These are phyloP conservation scores for Suillus variegatus DNA, from an alignment of 768 basidiomycete genomes.

Conservation along the genomic window DNA sequence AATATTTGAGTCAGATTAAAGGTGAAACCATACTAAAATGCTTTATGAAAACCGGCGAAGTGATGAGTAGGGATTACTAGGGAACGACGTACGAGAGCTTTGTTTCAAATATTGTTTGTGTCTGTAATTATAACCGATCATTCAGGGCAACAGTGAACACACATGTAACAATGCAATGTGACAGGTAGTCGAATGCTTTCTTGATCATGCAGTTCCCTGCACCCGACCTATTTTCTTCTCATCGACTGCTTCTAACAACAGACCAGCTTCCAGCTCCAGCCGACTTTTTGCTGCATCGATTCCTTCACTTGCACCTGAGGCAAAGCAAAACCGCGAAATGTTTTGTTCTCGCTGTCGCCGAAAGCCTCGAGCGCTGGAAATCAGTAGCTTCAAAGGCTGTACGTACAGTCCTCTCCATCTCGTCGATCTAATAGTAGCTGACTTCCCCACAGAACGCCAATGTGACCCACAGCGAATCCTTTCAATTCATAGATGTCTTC, in stretches of 20 bases:
- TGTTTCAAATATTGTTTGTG: neutral
- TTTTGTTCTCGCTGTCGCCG: constrained; percentile 60
- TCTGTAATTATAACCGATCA: neutral
- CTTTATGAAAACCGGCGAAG: neutral
- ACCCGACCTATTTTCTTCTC: constrained; percentile 49
- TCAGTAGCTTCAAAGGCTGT: constrained; percentile 65
- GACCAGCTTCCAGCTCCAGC: constrained; percentile 72
- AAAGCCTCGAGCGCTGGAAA: constrained; percentile 60
- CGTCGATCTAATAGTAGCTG: constrained; percentile 10
- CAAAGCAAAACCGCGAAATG: constrained; percentile 34
- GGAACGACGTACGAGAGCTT: neutral
- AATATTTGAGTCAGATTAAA: neutral
- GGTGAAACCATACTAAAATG: neutral
- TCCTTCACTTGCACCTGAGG: constrained; percentile 56
- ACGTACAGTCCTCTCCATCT: constrained; percentile 25
- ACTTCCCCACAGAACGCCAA: constrained; percentile 32
- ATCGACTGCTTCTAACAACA: constrained; percentile 61
- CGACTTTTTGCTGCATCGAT: constrained; percentile 68
- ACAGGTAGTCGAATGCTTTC: neutral
- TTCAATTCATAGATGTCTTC: constrained; percentile 58
- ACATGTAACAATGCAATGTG: neutral
- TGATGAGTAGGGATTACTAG: neutral
- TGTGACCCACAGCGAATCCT: constrained; percentile 36
- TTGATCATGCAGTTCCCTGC: constrained; percentile 49
- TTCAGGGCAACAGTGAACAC: neutral